phyloP scores from a whole-genome alignment of 192 early-diverging fungal genomes.

The Phycomyces nitens region DNA sequence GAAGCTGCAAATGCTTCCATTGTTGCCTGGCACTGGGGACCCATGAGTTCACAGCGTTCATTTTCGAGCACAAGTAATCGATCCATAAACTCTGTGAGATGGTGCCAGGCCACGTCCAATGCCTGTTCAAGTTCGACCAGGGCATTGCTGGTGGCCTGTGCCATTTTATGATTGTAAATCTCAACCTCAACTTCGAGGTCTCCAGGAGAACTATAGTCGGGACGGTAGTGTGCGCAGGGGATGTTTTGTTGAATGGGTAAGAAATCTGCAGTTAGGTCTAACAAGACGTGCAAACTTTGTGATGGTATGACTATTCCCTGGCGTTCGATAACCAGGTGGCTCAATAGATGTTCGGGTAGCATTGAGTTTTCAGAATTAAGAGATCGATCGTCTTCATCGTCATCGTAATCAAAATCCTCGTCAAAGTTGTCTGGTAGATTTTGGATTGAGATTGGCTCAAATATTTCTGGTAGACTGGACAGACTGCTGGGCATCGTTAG shows the following conservation, averaged over 20 bases:
- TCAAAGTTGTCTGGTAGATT: constrained; percentile 22
- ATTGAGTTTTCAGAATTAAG: constrained; percentile 48
- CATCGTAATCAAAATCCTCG: no score
- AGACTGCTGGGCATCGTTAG: constrained; percentile 43
- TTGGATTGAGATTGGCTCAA: constrained; percentile 48
- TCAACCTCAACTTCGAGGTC: constrained; percentile 69
- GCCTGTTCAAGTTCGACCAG: constrained; percentile 54
- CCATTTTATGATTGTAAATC: constrained; percentile 65
- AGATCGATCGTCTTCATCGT: no score
- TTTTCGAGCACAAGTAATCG: constrained; percentile 16
- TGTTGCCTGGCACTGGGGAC: constrained; percentile 13
- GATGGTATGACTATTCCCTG: constrained; percentile 58
- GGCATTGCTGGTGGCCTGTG: constrained; percentile 49
- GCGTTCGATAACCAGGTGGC: constrained; percentile 63
- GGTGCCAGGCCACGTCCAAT: constrained; percentile 65
- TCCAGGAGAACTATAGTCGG: constrained; percentile 58
- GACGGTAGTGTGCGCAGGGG: constrained; percentile 66
- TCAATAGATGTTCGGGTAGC: constrained; percentile 59
- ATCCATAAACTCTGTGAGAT: constrained; percentile 36
- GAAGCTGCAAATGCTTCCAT: constrained; percentile 25
- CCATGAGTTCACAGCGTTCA: constrained; percentile 21
- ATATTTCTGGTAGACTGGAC: constrained; percentile 42
- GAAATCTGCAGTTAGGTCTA: constrained; percentile 60
- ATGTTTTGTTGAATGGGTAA: constrained; percentile 68
- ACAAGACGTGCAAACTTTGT: constrained; percentile 60